Evolutionary conservation across 768 basidiomycete species (phyloP).

Genomic region (Serendipita sp.): DNA sequence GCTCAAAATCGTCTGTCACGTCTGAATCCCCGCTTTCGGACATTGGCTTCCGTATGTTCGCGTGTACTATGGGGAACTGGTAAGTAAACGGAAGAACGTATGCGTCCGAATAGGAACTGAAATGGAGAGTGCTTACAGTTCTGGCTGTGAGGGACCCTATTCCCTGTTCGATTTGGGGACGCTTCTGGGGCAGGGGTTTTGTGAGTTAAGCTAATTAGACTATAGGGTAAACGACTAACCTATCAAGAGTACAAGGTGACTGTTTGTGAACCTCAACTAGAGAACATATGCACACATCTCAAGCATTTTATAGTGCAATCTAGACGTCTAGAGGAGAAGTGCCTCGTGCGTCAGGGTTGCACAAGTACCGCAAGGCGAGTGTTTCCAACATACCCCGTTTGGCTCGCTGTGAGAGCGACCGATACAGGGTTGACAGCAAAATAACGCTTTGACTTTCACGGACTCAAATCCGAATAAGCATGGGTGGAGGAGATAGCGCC

Average conservation of each 20-base stretch:
- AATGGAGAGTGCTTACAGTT: too few species aligned
- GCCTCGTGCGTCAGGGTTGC: constrained; percentile 7
- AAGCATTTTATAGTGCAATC: constrained; percentile 1
- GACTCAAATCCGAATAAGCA: too few species aligned
- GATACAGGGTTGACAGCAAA: neutral
- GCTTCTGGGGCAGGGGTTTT: too few species aligned
- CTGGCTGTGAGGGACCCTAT: neutral
- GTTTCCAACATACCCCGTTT: neutral
- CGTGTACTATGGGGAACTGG: neutral
- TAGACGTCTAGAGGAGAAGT: neutral
- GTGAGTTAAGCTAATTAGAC: too few species aligned
- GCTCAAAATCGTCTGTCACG: neutral
- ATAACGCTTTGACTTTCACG: too few species aligned
- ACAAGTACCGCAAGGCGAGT: neutral
- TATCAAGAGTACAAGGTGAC: too few species aligned
- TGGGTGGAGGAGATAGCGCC: neutral
- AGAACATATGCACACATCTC: neutral
- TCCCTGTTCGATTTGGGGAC: neutral
- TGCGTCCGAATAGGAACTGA: too few species aligned
- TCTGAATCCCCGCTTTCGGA: constrained; percentile 1
- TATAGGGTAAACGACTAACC: too few species aligned
- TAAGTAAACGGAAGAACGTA: neutral
- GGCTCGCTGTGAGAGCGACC: neutral
- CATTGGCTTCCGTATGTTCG: neutral
- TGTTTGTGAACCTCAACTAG: too few species aligned